phyloP scores from a whole-genome alignment of 192 early-diverging fungal species.

The Ramicandelaber brevisporus region DNA sequence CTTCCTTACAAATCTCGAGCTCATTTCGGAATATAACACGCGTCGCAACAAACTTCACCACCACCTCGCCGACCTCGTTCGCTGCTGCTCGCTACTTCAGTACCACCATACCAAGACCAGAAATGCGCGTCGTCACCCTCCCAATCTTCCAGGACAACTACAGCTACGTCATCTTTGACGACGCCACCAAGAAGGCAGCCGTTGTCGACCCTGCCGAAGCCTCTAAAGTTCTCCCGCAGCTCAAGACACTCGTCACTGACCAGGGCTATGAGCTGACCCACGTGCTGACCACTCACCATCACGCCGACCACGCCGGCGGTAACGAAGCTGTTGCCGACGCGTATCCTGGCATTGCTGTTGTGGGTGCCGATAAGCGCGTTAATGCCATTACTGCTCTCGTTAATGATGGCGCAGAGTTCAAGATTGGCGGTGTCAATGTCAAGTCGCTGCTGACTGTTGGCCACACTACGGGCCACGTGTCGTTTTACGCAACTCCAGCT shows the following conservation, averaged over 20 bases:
- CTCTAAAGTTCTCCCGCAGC: slow-evolving; percentile 28
- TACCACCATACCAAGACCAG: slow-evolving; percentile 1
- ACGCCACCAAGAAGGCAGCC: slow-evolving; percentile 31
- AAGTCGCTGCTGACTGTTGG: slow-evolving; percentile 54
- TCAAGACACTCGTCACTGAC: slow-evolving; percentile 6
- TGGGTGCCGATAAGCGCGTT: slow-evolving; percentile 71
- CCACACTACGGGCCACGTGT: slow-evolving; percentile 72
- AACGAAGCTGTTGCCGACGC: slow-evolving; percentile 28
- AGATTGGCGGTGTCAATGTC: slow-evolving; percentile 41
- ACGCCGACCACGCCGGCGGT: slow-evolving; percentile 68
- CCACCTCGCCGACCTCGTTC: too few relatives aligned
- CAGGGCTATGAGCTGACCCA: slow-evolving; percentile 5
- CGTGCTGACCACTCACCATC: slow-evolving; percentile 73
- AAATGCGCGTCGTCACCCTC: slow-evolving; percentile 15
- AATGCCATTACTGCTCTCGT: slow-evolving; percentile 48
- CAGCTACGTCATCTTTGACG: slow-evolving; percentile 56
- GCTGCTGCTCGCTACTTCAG: too few relatives aligned
- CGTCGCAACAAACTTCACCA: too few relatives aligned
- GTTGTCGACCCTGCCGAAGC: slow-evolving; percentile 77
- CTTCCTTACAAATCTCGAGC: too few relatives aligned
- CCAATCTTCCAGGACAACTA: slow-evolving; percentile 63
- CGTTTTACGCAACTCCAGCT: too few relatives aligned
- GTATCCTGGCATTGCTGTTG: slow-evolving; percentile 38
- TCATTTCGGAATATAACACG: too few relatives aligned
- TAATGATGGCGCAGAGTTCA: slow-evolving; percentile 41